Evolutionary conservation across 1,284 basidiomycete species (phyloP), one percentile per base, ranked within the genome.

Genomic region (Lentinula novae-zelandiae): DNA sequence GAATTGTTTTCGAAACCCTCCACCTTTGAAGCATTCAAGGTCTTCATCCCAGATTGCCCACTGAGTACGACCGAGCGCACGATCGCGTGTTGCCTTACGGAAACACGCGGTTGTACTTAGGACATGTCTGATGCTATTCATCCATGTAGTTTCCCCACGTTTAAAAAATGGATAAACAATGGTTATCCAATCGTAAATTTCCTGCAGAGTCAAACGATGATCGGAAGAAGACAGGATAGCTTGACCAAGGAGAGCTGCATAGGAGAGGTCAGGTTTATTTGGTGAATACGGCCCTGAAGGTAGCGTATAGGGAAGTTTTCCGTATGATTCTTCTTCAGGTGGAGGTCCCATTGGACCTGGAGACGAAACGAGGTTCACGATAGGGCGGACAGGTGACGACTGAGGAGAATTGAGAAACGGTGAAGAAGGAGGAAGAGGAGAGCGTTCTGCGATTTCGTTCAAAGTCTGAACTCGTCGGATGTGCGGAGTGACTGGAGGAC

Each of bases 111-210:
- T 93, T 1, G 92, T 91, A 68, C 89, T 92, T 44, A 95, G 81
- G 51, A 93, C 92, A 73, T 95, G 92, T 20, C 93, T 83, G 64
- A 95, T 90, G 60, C 90, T 92, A 73, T 95, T 95, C 86, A 93
- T 93, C 95, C 95, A 98, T 31, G 94, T 96, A n/a, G 89, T 85
- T 68, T 97, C 95, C 42, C 92, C 91, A 49, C 90, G 89, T 72
- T 94, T 94, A 78, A 95, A 99, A 72, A 89, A 89, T 0, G 96
- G 95, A 73, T 95, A 96, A 4, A 93, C 93, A 44, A 91, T 92
- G 62, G 92, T 93, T 69, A 99, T 96, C 83, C 88, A 99, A 69
- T 92, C 88, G 71, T 98, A 98, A 64, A 99, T 96, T 71, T 98
- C 95, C 68, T 96, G 93, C 27, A 98, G 80, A 0, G 94, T 95